These are phyloP conservation scores for Stereum hirsutum DNA, from an alignment of 1,284 basidiomycete species.

Conservation along the genomic window DNA sequence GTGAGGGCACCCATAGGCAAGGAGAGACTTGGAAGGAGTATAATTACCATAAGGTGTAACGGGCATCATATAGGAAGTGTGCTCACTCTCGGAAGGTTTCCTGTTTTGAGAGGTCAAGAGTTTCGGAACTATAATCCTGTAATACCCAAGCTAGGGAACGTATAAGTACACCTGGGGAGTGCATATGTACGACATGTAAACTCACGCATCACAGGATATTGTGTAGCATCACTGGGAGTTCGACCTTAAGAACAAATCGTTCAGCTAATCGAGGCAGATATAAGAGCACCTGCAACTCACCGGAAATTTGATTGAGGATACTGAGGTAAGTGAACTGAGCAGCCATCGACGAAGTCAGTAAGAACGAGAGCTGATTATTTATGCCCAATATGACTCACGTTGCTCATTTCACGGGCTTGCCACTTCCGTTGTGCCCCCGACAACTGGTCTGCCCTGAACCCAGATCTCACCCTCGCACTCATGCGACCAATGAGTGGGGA, in stretches of 20 bases:
- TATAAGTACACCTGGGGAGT: slow-evolving; percentile 2
- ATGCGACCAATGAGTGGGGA: slow-evolving; percentile 49
- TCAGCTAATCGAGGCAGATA: too few relatives aligned
- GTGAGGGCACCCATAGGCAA: slow-evolving; percentile 92
- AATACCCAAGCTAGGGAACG: slow-evolving; percentile 69
- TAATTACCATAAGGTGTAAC: not conserved
- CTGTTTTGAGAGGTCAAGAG: slow-evolving; percentile 60
- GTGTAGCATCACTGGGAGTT: slow-evolving; percentile 91
- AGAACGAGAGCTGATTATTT: too few relatives aligned
- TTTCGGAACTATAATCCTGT: slow-evolving; percentile 74
- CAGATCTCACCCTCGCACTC: slow-evolving; percentile 24
- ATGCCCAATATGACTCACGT: slow-evolving; percentile 46
- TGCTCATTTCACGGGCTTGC: slow-evolving; percentile 85
- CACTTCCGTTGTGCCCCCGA: slow-evolving; percentile 67
- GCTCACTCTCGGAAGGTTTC: slow-evolving; percentile 73
- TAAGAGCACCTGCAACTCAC: too few relatives aligned
- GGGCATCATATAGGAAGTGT: not conserved
- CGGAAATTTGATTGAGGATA: slow-evolving; percentile 83
- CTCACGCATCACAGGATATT: slow-evolving; percentile 91
- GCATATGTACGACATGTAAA: slow-evolving; percentile 9
- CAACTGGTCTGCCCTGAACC: slow-evolving; percentile 46
- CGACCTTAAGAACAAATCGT: too few relatives aligned
- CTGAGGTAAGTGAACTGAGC: slow-evolving; percentile 78
- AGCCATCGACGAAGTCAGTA: not conserved
- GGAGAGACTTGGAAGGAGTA: slow-evolving; percentile 41